Evolutionary conservation across 2,329 filamentous ascomycete species (phyloP).

Genomic region (Didymella exigua): DNA sequence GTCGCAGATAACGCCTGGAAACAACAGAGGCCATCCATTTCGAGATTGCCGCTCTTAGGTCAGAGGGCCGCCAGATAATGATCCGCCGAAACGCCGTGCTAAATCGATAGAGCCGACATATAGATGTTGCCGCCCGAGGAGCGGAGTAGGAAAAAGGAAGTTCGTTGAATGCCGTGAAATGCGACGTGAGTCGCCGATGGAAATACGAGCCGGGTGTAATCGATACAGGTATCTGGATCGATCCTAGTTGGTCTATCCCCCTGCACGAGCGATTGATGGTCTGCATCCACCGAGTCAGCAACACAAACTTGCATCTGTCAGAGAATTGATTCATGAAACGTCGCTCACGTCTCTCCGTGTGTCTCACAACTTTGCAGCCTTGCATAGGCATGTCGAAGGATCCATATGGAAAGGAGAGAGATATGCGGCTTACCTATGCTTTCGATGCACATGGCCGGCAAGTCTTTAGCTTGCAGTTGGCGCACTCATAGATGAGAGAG

Average conservation of each 20-base stretch:
- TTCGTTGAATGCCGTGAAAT: conserved; percentile 16
- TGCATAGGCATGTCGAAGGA: background rate
- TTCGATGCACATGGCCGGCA: conserved; percentile 56
- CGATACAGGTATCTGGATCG: conserved; percentile 17
- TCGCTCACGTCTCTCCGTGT: conserved; percentile 6
- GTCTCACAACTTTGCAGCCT: conserved; percentile 15
- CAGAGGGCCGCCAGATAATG: conserved; percentile 26
- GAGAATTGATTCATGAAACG: conserved; percentile 18
- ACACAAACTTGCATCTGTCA: conserved; percentile 23
- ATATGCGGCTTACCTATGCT: conserved; percentile 40
- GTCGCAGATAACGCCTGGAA: conserved; percentile 27
- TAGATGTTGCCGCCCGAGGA: conserved; percentile 17
- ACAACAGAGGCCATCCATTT: conserved; percentile 28
- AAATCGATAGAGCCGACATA: conserved; percentile 36
- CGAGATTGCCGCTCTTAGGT: conserved; percentile 30
- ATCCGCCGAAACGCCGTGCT: conserved; percentile 46
- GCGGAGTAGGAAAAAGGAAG: conserved; percentile 15
- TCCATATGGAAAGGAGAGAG: background rate
- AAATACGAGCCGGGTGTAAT: conserved; percentile 19
- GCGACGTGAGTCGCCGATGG: conserved; percentile 21
- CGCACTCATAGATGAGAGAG: conserved; percentile 58
- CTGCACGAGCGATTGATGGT: conserved; percentile 26
- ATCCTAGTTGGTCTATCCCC: conserved; percentile 34
- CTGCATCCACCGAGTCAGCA: conserved; percentile 34
- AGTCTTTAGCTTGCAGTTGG: conserved; percentile 58